Base-by-base conservation (phyloP, 164 flowering plant species). In the Umbilicus rupestris region DNA sequence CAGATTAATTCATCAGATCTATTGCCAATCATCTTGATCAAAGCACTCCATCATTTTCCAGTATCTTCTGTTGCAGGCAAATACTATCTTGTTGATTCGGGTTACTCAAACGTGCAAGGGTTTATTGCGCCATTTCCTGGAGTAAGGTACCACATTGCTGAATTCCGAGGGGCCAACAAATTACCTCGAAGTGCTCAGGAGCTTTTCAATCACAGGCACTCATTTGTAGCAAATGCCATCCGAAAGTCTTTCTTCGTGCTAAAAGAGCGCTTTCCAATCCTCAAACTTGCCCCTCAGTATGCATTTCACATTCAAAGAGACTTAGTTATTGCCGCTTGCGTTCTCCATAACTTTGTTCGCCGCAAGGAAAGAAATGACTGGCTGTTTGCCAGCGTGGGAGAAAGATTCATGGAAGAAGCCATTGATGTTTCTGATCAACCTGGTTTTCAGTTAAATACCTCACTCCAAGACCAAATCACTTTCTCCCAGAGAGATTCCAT, bases 271-370 rank as follows among this genome's bases (percentile, higher is more conserved):
- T 88, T 90, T 67, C 94, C 92, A 2, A 85, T 90, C 44, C 87
- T 88, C 63, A 85, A 85, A 71, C 78, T 81, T 63, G 84, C 86
- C 16, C 83, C 94, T 58, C 87, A 81, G 19, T 90, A 90, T 74
- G 84, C 82, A 47, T 83, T 87, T 68, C 85, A 80, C 39, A 82
- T 82, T 7, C 97, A 87, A 72, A 78, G 93, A 73, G 93, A 90
- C 69, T 75, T 90, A 68, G 87, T 86, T 52, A 83, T 87, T n/a
- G 97, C 90, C 39, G 81, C 88, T 2, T 85, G 97, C 68, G 87
- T 85, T 46, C 33, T 88, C 20, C 97, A 90, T 70, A 88, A 88
- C 77, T 77, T 52, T 68, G 81, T 90, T 59, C 79, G 83, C 26
- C 73, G 73, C 0, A 88, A 85, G 71, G 88, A 80, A 31, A 75